These are phyloP conservation scores for Tetracladium marchalianum DNA, from an alignment of 495 filamentous ascomycete genomes.

Conservation along the genomic window DNA sequence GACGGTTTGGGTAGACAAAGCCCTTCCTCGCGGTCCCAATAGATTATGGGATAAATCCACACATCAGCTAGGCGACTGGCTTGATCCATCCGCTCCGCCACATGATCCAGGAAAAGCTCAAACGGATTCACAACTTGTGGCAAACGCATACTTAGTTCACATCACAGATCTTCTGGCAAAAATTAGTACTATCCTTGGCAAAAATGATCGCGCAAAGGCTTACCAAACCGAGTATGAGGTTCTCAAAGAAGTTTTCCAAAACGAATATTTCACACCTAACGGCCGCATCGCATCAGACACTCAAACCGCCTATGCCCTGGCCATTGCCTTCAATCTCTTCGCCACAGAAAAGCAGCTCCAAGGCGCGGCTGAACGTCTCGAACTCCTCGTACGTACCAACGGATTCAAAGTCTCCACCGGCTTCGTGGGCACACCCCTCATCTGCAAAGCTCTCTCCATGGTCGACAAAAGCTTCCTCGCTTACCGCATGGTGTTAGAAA, in stretches of 20 bases:
- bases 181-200: constrained; percentile 23
- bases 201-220: constrained; percentile 17
- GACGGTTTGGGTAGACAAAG: constrained; percentile 36
- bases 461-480: constrained; percentile 23
- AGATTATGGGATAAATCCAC: constrained; percentile 27
- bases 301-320: constrained; percentile 36
- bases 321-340: constrained; percentile 35
- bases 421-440: constrained; percentile 43
- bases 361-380: constrained; percentile 21
- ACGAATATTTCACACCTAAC: constrained; percentile 29
- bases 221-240: constrained; percentile 20
- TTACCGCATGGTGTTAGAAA: constrained; percentile 19
- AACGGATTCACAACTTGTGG: constrained; percentile 32
- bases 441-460: constrained; percentile 33
- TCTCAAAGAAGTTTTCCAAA: constrained; percentile 28
- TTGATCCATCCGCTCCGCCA: constrained; percentile 38
- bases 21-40: constrained; percentile 29
- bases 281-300: constrained; percentile 34
- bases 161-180: constrained; percentile 27
- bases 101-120: constrained; percentile 28
- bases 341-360: constrained; percentile 19
- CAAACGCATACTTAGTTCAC: constrained; percentile 42
- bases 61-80: constrained; percentile 42
- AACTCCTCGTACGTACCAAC: constrained; percentile 26
- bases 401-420: constrained; percentile 41